Base-by-base conservation (phyloP, 495 filamentous ascomycete species). In the Lasiosphaeria hispida region DNA sequence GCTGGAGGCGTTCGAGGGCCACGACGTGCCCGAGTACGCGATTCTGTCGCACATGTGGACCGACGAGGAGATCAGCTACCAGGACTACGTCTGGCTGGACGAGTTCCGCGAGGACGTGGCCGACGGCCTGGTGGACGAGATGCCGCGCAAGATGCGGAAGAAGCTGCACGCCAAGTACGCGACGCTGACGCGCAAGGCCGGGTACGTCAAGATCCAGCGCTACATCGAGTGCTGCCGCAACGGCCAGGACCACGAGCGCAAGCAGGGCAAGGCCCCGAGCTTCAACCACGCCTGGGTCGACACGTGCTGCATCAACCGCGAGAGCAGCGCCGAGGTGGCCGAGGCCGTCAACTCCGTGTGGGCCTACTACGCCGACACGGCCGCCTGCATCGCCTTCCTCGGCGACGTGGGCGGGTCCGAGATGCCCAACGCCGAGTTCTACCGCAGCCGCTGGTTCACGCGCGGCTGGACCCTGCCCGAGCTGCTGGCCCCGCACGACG, bases 381-480 rank as follows among this genome's bases (percentile, higher is more conserved):
- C 7, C 9, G 52, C 67, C 10, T 75, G 72, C 44, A 72, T 72
- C 42, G 72, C 57, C 0, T 70, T 65, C 55, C 60, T 75, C 0
- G 40, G 55, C 41, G 72, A 74, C 53, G 54, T 72, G 19, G 36
- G 17, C 7, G 13, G n/a, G 14, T 37, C 33, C 8, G 15, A 23
- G 37, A 23, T 10, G 15, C 7, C 15, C 13, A 38, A 33, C 7
- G 7, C 15, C 19, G 15, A 19, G 17, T 6, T 58, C 1, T 4
- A 36, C 11, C 15, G 37, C 9, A 48, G 58, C 53, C 55, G 59
- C 7, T 78, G 76, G 74, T 74, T 77, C 30, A 62, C 49, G 3
- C 55, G 75, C 37, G 74, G 74, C 10, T 79, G 74, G 70, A 77
- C 76, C 4, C 54, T 77, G 14, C 72, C 77, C 53, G 73, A 77